Evolutionary conservation across 163 green algal species (phyloP).

Genomic region (Scenedesmus sp.): DNA sequence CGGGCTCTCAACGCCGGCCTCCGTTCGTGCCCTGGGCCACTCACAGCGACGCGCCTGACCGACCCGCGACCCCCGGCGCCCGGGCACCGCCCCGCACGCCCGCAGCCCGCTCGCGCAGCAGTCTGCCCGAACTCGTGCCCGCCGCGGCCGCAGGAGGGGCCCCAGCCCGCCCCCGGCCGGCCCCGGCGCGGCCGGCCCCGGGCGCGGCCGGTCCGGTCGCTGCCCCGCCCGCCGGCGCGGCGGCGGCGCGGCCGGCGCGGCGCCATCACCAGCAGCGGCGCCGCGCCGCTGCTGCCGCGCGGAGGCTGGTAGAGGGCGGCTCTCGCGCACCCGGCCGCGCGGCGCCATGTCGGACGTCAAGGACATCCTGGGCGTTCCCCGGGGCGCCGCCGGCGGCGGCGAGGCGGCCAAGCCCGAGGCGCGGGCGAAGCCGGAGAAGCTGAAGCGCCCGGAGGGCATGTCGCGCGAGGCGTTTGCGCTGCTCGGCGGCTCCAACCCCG

Average conservation of each 20-base stretch:
- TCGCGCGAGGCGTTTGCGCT: conserved; percentile 92
- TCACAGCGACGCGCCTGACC: too few relatives aligned
- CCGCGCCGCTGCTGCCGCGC: not conserved
- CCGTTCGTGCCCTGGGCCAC: too few relatives aligned
- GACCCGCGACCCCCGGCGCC: too few relatives aligned
- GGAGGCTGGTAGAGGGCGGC: not conserved
- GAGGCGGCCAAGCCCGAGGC: conserved; percentile 10
- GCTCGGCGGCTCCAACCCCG: conserved; percentile 81
- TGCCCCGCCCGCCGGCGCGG: too few relatives aligned
- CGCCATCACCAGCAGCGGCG: conserved; percentile 4
- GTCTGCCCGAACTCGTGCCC: too few relatives aligned
- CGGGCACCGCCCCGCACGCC: too few relatives aligned
- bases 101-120: too few relatives aligned
- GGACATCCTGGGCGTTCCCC: conserved; percentile 88
- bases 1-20: too few relatives aligned
- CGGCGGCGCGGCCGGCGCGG: too few relatives aligned
- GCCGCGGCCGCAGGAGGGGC: too few relatives aligned
- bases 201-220: not conserved
- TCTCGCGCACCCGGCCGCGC: not conserved
- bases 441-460: conserved; percentile 89
- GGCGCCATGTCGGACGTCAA: conserved; percentile 84
- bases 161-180: too few relatives aligned
- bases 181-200: not conserved
- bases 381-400: conserved; percentile 27
- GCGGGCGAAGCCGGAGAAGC: conserved; percentile 56